Evolutionary conservation across 257 asterid genomes (phyloP), one percentile per base, ranked within the genome.

Genomic region (Solanum boliviense): DNA sequence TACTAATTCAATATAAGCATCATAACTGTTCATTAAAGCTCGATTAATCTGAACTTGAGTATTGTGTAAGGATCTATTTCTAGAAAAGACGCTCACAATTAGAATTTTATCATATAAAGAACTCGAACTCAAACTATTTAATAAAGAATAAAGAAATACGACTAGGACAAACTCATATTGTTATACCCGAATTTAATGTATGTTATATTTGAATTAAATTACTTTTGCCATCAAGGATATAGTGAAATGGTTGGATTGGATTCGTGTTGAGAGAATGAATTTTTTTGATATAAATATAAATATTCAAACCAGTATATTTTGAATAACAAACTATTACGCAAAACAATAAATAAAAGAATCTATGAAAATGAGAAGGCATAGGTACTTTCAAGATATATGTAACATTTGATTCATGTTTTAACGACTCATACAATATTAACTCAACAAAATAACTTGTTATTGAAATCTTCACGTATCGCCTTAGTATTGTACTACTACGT

Each of bases 51-150:
- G 5, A 20, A 7, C 21, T 58, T 7, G 67, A 20, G 0, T 20
- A 58, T 58, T 20, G 5, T 16, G 9, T 41, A 58, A 58, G 5
- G 2, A 5, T 58, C 0, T 20, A 58, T 58, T 56, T 58, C 5
- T 58, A 58, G 25, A 18, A 52, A 52, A 16, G 1, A 58, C 2
- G 2, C 2, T 58, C 5, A 7, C 12, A 21, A 58, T 0, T 0
- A 21, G 2, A 58, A 0, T 0, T 21, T 3, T 1, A 0, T 21
- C 27, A 0, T 16, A 52, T 16, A 16, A 16, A 52, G 31, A 29
- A 21, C 0, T 58, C 25, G 1, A 21, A 58, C 12, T 21, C 5
- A 1, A 58, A 58, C 0, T 58, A 0, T 58, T 20, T 21, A 58
- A 21, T 58, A 1, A 58, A 58, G 2, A 58, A 21, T 58, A 21